phyloP scores from a whole-genome alignment of 1,284 basidiomycete genomes.

The Puccinia hordei region DNA sequence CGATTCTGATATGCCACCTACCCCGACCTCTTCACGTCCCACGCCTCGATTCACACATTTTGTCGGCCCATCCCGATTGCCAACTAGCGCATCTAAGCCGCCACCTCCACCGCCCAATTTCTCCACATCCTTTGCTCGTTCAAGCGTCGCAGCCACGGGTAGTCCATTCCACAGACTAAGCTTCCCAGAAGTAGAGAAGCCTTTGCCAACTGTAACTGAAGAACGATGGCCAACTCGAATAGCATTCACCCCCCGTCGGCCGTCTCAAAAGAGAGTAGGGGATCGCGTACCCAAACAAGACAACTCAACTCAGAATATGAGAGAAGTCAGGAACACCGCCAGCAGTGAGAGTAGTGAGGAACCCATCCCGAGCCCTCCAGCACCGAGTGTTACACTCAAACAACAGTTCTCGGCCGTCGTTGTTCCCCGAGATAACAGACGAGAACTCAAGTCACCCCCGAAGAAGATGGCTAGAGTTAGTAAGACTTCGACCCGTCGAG shows the following conservation, averaged over 20 bases:
- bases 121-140: constrained; percentile 22
- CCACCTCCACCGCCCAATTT: constrained; percentile 10
- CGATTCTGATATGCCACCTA: constrained; percentile 11
- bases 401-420: constrained; percentile 29
- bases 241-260: constrained; percentile 37
- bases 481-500: constrained; percentile 1
- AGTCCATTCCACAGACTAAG: constrained; percentile 42
- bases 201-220: constrained; percentile 16
- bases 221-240: constrained; percentile 42
- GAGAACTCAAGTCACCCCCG: constrained; percentile 23
- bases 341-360: constrained; percentile 33
- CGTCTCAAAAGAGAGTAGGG: constrained; percentile 26
- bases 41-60: constrained; percentile 42
- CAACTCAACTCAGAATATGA: neutral
- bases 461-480: constrained; percentile 32
- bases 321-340: neutral
- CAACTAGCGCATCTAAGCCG: constrained; percentile 26
- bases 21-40: neutral
- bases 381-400: neutral
- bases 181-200: constrained; percentile 15
- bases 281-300: neutral
- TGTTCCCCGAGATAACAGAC: constrained; percentile 12
- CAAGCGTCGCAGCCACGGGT: constrained; percentile 14
- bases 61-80: constrained; percentile 38
- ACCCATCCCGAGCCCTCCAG: neutral